Percentiles rank a stretch among this genome's conserved stretches.
These are phyloP conservation scores for Conticribra weissflogii DNA, from an alignment of 108 stramenopile species.

Conservation along the genomic window DNA sequence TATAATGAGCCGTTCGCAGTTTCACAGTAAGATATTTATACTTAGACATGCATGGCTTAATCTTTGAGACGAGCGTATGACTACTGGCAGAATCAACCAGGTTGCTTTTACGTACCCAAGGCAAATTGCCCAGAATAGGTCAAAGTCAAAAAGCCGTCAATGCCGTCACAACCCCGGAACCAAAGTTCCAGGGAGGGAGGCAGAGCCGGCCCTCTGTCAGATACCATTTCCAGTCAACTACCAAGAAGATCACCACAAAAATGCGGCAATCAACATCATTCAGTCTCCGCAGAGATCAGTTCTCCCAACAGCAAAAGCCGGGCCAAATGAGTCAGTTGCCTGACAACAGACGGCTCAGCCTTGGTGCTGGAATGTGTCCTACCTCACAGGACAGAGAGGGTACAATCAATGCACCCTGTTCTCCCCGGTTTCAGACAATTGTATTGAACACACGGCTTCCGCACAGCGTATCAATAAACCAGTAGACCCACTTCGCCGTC, in stretches of 20 bases:
- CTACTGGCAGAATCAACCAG: conserved; percentile 99
- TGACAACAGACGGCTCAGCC: background rate
- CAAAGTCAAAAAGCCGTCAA: conserved; percentile 1
- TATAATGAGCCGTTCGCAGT: conserved; percentile 99
- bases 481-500: too few relatives aligned
- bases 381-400: too few relatives aligned
- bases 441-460: too few relatives aligned
- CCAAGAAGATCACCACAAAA: background rate
- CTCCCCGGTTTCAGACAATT: too few relatives aligned
- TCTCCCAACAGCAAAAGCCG: background rate
- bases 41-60: conserved; percentile 99
- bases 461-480: too few relatives aligned
- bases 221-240: background rate
- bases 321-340: background rate
- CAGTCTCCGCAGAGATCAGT: conserved; percentile 6
- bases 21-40: conserved; percentile 92
- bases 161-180: background rate
- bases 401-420: too few relatives aligned
- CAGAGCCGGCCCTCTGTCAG: background rate
- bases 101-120: conserved; percentile 71
- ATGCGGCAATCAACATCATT: conserved; percentile 8
- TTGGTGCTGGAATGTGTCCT: background rate
- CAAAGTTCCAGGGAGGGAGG: background rate
- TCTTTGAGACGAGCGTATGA: conserved; percentile 99
- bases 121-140: conserved; percentile 10